A percentile compares a stretch with the other conserved stretches of the same genome.
Conservation (phyloP, 2,329 filamentous ascomycete genomes). For the Penicillium sp. region DNA sequence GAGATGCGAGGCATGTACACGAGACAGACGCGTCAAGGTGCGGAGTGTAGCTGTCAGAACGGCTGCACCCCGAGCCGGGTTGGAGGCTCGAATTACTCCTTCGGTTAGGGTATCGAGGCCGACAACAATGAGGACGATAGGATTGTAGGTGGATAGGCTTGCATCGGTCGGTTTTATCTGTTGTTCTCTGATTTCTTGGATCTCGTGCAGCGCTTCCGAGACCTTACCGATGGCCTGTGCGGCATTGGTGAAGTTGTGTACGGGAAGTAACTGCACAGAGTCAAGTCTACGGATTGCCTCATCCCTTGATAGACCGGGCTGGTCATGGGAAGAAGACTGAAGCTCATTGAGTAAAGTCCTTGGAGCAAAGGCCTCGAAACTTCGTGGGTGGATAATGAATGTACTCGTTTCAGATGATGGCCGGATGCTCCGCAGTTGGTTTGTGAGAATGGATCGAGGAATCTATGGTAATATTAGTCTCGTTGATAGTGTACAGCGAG, state of each 20-base stretch:
- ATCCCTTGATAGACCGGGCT: conserved; percentile 18
- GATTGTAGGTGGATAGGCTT: neutral
- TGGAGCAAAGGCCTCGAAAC: conserved; percentile 31
- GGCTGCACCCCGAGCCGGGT: conserved; percentile 34
- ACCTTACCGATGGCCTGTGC: conserved; percentile 33
- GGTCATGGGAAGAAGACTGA: conserved; percentile 10
- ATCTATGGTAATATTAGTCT: conserved; percentile 20
- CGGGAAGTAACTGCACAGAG: conserved; percentile 33
- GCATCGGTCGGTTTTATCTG: neutral
- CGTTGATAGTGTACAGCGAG: neutral
- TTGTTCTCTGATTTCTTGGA: conserved; percentile 13
- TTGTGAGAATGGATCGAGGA: conserved; percentile 30
- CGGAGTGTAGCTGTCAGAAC: conserved; percentile 32
- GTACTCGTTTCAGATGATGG: conserved; percentile 18
- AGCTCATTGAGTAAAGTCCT: conserved; percentile 30
- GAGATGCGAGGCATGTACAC: conserved; percentile 27
- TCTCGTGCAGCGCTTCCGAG: conserved; percentile 24
- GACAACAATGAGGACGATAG: conserved; percentile 32
- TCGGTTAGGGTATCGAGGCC: conserved; percentile 39
- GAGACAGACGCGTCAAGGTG: conserved; percentile 34
- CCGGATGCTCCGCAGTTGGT: conserved; percentile 14
- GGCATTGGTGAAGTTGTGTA: conserved; percentile 31
- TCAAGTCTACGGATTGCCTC: conserved; percentile 34
- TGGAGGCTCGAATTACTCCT: conserved; percentile 38
- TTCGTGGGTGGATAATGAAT: conserved; percentile 37